phyloP scores from a whole-genome alignment of 306 rosid species.

The Crataegus laevigata region DNA sequence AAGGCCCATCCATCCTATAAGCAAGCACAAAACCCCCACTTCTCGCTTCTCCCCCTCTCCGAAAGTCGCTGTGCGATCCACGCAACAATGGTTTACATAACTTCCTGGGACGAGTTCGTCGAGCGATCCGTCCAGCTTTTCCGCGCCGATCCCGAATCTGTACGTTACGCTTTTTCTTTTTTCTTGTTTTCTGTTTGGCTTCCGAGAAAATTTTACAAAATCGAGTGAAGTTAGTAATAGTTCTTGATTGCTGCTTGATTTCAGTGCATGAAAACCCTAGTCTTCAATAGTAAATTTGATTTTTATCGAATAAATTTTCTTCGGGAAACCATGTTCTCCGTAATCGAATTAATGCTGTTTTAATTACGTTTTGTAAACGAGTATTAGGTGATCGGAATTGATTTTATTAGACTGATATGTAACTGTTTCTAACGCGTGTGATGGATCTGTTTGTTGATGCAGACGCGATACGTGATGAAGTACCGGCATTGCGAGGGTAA shows the following conservation, averaged over 20 bases:
- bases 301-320: not conserved
- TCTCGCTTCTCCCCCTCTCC: not conserved
- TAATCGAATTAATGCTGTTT: not conserved
- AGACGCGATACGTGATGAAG: conserved; percentile 76
- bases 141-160: conserved; percentile 82
- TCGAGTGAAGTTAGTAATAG: not conserved
- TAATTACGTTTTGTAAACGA: not conserved
- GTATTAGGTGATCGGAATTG: not conserved
- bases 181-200: conserved; percentile 3
- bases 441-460: conserved; percentile 13
- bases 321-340: not conserved
- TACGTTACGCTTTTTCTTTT: conserved; percentile 6
- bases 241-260: not conserved
- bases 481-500: conserved; percentile 78
- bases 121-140: conserved; percentile 78
- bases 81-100: conserved; percentile 52
- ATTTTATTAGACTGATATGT: not conserved
- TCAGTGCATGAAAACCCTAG: not conserved
- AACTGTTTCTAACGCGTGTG: not conserved
- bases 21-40: not conserved
- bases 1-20: not conserved
- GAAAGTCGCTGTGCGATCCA: not conserved
- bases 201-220: conserved; percentile 4
- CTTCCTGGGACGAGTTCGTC: conserved; percentile 71
- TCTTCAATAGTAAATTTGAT: not conserved